Conservation (phyloP, 2,329 filamentous ascomycete species). For the Colletotrichum lindemuthianum region DNA sequence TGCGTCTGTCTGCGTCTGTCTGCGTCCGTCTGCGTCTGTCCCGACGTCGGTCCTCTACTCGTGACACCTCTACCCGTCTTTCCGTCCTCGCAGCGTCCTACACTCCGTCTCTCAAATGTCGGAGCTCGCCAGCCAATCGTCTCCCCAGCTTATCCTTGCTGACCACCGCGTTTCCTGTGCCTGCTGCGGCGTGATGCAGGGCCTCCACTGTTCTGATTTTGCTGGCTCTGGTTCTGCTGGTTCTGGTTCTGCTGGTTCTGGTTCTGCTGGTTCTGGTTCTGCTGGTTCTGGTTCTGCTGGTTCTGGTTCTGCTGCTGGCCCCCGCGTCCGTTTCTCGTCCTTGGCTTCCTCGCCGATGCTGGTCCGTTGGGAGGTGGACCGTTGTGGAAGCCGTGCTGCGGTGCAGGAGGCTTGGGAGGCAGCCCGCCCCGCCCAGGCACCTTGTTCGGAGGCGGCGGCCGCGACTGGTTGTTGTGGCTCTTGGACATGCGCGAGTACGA, state of each 20-base stretch:
- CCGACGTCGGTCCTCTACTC: slow-evolving; percentile 14
- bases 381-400: slow-evolving; percentile 31
- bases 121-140: slow-evolving; percentile 24
- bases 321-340: slow-evolving; percentile 22
- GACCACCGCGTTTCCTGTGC: slow-evolving; percentile 35
- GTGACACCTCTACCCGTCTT: slow-evolving; percentile 8
- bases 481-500: slow-evolving; percentile 36
- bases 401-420: slow-evolving; percentile 32
- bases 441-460: slow-evolving; percentile 17
- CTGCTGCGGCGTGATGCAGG: slow-evolving; percentile 25
- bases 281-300: slow-evolving; percentile 21
- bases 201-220: slow-evolving; percentile 22
- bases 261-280: slow-evolving; percentile 23
- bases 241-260: slow-evolving; percentile 20
- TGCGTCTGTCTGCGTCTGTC: background rate
- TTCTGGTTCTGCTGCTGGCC: slow-evolving; percentile 20
- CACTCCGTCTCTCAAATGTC: background rate
- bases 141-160: slow-evolving; percentile 23
- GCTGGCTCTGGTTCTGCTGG: slow-evolving; percentile 18
- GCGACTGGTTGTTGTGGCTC: slow-evolving; percentile 28
- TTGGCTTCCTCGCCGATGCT: slow-evolving; percentile 31
- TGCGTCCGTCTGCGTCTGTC: background rate
- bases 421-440: slow-evolving; percentile 17
- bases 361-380: slow-evolving; percentile 29
- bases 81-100: slow-evolving; percentile 9